phyloP scores from a whole-genome alignment of 2,329 filamentous ascomycete genomes.

The Aspergillus pseudoterreus region DNA sequence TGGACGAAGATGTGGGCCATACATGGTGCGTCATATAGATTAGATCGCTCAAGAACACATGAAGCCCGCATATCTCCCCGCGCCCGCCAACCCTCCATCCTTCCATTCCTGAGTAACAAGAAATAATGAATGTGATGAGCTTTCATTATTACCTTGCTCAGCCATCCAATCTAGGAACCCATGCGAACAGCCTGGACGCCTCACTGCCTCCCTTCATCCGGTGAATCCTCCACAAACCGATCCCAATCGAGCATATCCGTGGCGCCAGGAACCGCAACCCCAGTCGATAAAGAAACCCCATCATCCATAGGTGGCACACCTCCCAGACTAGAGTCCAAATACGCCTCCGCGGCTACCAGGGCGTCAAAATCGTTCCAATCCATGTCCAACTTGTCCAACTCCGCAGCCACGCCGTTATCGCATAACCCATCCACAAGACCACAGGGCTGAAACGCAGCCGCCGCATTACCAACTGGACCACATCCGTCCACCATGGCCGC shows the following conservation, averaged over 20 bases:
- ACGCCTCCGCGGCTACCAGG: conserved; percentile 27
- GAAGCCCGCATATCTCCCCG: too few species aligned
- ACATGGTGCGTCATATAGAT: too few species aligned
- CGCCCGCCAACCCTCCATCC: too few species aligned
- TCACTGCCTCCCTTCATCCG: neutral
- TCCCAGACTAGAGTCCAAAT: neutral
- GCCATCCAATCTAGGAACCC: neutral
- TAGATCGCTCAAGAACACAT: too few species aligned
- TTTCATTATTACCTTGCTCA: too few species aligned
- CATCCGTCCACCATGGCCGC: conserved; percentile 4
- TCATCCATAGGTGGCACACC: neutral
- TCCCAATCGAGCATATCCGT: neutral
- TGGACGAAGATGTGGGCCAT: too few species aligned
- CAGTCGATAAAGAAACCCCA: neutral
- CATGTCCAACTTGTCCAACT: neutral
- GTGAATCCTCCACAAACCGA: neutral
- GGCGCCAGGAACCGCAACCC: neutral
- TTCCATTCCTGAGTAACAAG: too few species aligned
- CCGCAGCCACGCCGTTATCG: neutral
- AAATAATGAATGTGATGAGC: too few species aligned
- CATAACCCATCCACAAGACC: neutral
- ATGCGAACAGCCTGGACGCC: neutral
- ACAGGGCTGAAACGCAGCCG: neutral
- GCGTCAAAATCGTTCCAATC: conserved; percentile 37
- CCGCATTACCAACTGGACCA: neutral